Evolutionary conservation across 768 basidiomycete genomes (phyloP), one percentile per base, ranked within the genome.

Genomic region (Daedalea quercina): DNA sequence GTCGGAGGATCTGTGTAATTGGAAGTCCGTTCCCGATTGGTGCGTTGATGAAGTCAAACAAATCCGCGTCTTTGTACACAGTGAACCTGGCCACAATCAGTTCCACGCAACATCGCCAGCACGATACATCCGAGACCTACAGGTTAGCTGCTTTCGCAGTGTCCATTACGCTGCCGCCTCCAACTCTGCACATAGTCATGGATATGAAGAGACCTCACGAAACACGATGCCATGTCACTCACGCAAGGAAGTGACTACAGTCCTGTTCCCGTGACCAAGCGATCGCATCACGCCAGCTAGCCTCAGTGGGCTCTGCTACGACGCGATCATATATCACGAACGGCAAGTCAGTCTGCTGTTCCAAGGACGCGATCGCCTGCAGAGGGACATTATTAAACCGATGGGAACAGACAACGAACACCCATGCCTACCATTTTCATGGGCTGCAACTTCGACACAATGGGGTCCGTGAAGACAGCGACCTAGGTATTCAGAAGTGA

Each of bases 41-140:
- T 1, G 95, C 94, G 64, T 97, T 98, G 69, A 97, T 90, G 67
- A 95, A 98, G 67, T 98, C 95, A 73, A 94, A 87, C 9, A 97
- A 72, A 63, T 96, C 90, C 0, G 90, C 81, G 57, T 97, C 91
- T 59, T 87, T 87, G 75, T 97, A 97, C 11, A 90, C 90, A 0
- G 88, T 78, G 68, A 94, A 94, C 54, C 89, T 91, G 55, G 11
- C 19, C 19, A 35, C 50, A 46, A 37, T 65, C 41, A 57, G 50
- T 7, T n/a, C 20, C 24, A 35, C n/a, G 26, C 12, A 26, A 44
- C 15, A 15, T 11, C 44, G 44, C 22, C 15, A 15, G 34, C 37
- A 13, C 20, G n/a, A 17, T 20, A 23, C 44, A n/a, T 34, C 31
- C 15, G 61, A 31, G 11, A 31, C 77, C 47, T 65, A 90, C 81